phyloP scores from a whole-genome alignment of 2,329 filamentous ascomycete genomes.

The Diplocarpon mali region DNA sequence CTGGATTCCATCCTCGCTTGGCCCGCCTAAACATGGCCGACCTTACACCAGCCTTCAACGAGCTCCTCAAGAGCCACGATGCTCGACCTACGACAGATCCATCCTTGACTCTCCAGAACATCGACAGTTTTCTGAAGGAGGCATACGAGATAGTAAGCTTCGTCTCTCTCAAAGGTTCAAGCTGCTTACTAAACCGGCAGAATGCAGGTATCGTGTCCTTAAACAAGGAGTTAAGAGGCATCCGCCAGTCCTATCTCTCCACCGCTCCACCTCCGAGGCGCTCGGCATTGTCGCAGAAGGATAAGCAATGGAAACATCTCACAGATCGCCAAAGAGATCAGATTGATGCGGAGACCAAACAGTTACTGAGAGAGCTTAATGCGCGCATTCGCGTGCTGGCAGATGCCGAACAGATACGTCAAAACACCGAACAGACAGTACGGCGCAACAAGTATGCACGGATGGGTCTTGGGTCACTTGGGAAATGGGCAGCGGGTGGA shows the following conservation, averaged over 20 bases:
- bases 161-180: background rate
- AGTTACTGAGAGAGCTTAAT: conserved; percentile 76
- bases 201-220: conserved; percentile 77
- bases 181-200: conserved; percentile 33
- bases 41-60: conserved; percentile 58
- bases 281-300: conserved; percentile 23
- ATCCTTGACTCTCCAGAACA: conserved; percentile 33
- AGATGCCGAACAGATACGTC: conserved; percentile 71
- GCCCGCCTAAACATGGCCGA: conserved; percentile 37
- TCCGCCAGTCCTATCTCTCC: conserved; percentile 86
- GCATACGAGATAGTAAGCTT: conserved; percentile 75
- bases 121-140: conserved; percentile 87
- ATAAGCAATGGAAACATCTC: conserved; percentile 32
- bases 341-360: conserved; percentile 78
- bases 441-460: conserved; percentile 59
- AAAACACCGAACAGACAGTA: conserved; percentile 61
- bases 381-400: conserved; percentile 68
- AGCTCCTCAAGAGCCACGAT: conserved; percentile 50
- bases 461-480: conserved; percentile 49
- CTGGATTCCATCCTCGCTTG: background rate
- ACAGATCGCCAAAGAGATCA: conserved; percentile 75
- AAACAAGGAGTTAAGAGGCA: conserved; percentile 65
- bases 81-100: conserved; percentile 34
- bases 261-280: conserved; percentile 52
- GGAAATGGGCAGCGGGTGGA: conserved; percentile 58